Conservation (phyloP, 2,329 filamentous ascomycete genomes). For the Camptophora hylomeconis region DNA sequence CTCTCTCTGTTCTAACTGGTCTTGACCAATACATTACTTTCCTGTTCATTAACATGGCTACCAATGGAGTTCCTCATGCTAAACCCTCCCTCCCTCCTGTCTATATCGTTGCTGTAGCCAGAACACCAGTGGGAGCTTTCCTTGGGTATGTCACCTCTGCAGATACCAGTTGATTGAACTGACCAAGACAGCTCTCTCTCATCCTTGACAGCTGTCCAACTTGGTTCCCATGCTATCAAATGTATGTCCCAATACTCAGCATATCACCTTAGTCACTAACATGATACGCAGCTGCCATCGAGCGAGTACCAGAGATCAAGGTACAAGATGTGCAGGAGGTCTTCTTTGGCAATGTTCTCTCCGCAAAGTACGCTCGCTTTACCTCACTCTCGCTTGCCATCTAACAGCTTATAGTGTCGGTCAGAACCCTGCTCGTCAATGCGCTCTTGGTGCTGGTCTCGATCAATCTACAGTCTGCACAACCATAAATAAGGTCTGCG, state of each 20-base stretch:
- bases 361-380: conserved; percentile 65
- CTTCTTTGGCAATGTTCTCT: conserved; percentile 96
- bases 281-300: conserved; percentile 52
- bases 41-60: conserved; percentile 7
- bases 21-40: too few relatives aligned
- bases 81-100: conserved; percentile 58
- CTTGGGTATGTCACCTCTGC: conserved; percentile 54
- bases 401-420: conserved; percentile 39
- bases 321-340: conserved; percentile 86
- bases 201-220: conserved; percentile 70
- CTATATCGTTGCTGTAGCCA: conserved; percentile 85
- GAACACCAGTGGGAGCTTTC: conserved; percentile 89
- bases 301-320: conserved; percentile 75
- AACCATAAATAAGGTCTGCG: conserved; percentile 98
- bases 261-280: conserved; percentile 6
- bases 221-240: conserved; percentile 88
- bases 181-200: conserved; percentile 59
- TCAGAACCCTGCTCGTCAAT: conserved; percentile 92
- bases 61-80: conserved; percentile 12
- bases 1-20: too few relatives aligned
- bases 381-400: conserved; percentile 1
- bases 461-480: conserved; percentile 69
- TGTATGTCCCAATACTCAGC: conserved; percentile 37
- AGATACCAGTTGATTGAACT: conserved; percentile 7
- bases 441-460: conserved; percentile 79